Conservation (phyloP, 768 basidiomycete genomes). For the Termitomyces sp. region DNA sequence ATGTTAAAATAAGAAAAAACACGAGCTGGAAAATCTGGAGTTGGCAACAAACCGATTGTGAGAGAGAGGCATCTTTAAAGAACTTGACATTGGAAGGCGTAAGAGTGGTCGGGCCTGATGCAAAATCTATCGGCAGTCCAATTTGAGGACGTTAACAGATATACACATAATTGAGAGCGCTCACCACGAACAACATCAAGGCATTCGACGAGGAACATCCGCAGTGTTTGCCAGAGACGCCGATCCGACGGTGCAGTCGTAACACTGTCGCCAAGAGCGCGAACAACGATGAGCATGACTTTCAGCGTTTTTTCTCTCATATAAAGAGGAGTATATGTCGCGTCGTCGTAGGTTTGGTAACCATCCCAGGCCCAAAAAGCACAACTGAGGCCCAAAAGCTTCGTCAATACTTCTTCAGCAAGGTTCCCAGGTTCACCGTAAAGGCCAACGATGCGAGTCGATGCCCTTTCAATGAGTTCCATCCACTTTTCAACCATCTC, state of each 20-base stretch:
- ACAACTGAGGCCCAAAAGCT: constrained; percentile 48
- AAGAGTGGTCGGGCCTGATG: constrained; percentile 27
- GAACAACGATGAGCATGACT: constrained; percentile 40
- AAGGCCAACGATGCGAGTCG: constrained; percentile 45
- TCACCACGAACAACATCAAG: constrained; percentile 36
- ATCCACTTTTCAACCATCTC: constrained; percentile 49
- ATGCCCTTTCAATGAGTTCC: constrained; percentile 47
- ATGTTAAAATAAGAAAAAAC: background rate
- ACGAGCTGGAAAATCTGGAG: background rate
- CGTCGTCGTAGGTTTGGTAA: constrained; percentile 30
- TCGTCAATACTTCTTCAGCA: constrained; percentile 42
- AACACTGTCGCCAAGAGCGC: constrained; percentile 36
- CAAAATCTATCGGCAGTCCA: constrained; percentile 23
- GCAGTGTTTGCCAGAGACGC: constrained; percentile 37
- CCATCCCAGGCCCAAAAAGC: constrained; percentile 58
- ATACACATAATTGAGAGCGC: constrained; percentile 10
- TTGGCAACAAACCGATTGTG: constrained; percentile 19
- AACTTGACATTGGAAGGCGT: constrained; percentile 32
- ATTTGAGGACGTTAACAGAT: background rate
- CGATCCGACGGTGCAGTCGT: constrained; percentile 23
- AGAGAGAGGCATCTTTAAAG: constrained; percentile 32
- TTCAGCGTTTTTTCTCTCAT: constrained; percentile 43
- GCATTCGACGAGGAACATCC: constrained; percentile 34
- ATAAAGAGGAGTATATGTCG: constrained; percentile 38
- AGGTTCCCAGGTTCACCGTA: constrained; percentile 40